Evolutionary conservation across 1,284 basidiomycete species (phyloP).

Genomic region (Heimioporus retisporus): DNA sequence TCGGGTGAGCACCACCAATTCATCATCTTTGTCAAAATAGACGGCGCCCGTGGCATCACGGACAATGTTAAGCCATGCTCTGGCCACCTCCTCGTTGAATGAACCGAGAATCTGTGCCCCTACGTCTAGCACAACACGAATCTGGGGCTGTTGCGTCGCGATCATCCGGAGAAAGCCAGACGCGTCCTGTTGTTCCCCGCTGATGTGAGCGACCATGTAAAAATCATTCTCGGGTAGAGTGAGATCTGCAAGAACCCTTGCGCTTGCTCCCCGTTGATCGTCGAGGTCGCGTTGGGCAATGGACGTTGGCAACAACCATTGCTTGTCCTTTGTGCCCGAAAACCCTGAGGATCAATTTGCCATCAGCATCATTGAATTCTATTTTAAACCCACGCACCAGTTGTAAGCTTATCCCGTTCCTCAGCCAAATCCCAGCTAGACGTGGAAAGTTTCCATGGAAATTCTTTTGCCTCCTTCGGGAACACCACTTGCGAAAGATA

Average conservation of each 20-base stretch:
- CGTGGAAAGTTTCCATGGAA: slow-evolving; percentile 53
- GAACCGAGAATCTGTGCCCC: no score
- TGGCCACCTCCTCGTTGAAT: no score
- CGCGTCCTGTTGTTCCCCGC: slow-evolving; percentile 34
- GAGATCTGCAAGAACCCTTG: slow-evolving; percentile 55
- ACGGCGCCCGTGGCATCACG: no score
- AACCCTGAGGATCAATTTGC: slow-evolving; percentile 9
- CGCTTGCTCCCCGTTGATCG: slow-evolving; percentile 7
- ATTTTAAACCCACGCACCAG: slow-evolving; percentile 3
- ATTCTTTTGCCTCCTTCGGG: slow-evolving; percentile 50
- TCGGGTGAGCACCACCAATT: no score
- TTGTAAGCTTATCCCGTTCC: slow-evolving; percentile 5
- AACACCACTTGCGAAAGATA: slow-evolving; percentile 5
- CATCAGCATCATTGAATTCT: no score
- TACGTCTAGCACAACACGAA: no score
- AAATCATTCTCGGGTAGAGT: slow-evolving; percentile 52
- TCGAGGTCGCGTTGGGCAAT: slow-evolving; percentile 10
- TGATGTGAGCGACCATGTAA: slow-evolving; percentile 39
- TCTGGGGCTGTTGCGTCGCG: slow-evolving; percentile 4
- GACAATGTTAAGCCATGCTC: no score
- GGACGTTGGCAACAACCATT: slow-evolving; percentile 14
- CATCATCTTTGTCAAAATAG: no score
- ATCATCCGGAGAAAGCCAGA: slow-evolving; percentile 45
- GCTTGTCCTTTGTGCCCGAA: slow-evolving; percentile 13
- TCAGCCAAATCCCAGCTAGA: slow-evolving; percentile 57